These are phyloP conservation scores for Neopestalotiopsis clavispora DNA, from an alignment of 2,329 filamentous ascomycete species.

Conservation along the genomic window DNA sequence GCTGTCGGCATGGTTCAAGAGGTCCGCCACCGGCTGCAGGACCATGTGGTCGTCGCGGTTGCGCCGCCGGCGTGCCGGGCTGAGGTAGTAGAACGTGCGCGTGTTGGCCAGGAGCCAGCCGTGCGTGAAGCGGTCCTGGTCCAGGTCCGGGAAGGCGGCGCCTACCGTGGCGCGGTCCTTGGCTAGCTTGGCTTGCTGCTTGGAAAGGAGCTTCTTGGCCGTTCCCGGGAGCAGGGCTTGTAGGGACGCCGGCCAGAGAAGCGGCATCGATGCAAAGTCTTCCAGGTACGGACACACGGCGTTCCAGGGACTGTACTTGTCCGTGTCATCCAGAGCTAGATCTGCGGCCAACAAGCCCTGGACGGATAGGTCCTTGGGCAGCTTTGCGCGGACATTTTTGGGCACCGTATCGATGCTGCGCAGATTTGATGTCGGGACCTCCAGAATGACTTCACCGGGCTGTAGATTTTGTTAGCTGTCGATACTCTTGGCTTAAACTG, in stretches of 20 bases:
- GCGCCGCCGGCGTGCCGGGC: constrained; percentile 47
- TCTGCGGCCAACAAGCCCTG: constrained; percentile 77
- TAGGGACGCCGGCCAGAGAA: constrained; percentile 53
- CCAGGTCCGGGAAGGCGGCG: constrained; percentile 44
- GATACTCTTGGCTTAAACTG: neutral
- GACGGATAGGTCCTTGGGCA: constrained; percentile 61
- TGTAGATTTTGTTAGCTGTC: constrained; percentile 31
- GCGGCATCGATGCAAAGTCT: constrained; percentile 60
- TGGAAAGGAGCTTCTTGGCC: constrained; percentile 50
- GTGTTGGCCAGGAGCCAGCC: constrained; percentile 67
- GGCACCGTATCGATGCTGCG: constrained; percentile 68
- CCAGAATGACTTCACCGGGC: constrained; percentile 66
- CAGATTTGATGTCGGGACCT: constrained; percentile 67
- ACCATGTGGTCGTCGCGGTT: constrained; percentile 65
- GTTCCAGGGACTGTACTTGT: constrained; percentile 62
- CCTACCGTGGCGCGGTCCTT: constrained; percentile 53
- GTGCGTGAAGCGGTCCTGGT: constrained; percentile 50
- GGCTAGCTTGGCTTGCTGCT: constrained; percentile 59
- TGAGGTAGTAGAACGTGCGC: constrained; percentile 64
- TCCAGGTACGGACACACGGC: constrained; percentile 67
- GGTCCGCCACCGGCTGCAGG: constrained; percentile 74
- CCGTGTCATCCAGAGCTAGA: constrained; percentile 58
- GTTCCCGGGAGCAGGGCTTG: constrained; percentile 51
- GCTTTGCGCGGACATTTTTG: constrained; percentile 52
- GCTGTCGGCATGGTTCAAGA: constrained; percentile 64